phyloP scores from a whole-genome alignment of 495 filamentous ascomycete species.

The Neurospora sp. region DNA sequence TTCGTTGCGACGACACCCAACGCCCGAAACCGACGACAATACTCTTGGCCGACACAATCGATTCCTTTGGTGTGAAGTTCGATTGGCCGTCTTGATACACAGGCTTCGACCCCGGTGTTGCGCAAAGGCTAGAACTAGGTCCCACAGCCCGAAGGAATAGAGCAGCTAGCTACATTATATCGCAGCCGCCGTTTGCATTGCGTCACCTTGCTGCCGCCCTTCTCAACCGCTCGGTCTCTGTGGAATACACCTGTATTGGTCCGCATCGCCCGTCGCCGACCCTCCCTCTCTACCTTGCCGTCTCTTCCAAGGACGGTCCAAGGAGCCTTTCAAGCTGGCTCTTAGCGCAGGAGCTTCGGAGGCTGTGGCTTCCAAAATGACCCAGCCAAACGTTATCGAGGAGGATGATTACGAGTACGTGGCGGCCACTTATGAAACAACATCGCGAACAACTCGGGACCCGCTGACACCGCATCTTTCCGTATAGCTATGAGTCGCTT shows the following conservation, averaged over 20 bases:
- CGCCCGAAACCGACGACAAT: background rate
- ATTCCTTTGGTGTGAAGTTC: background rate
- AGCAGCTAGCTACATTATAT: background rate
- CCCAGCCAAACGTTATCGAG: slow-evolving; percentile 43
- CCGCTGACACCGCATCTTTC: slow-evolving; percentile 1
- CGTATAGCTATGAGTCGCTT: slow-evolving; percentile 45
- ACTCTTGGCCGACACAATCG: background rate
- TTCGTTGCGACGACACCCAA: background rate
- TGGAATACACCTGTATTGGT: background rate
- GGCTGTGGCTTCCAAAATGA: slow-evolving; percentile 47
- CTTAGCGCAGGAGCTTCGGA: slow-evolving; percentile 43
- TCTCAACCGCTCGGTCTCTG: background rate
- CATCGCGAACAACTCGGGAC: background rate
- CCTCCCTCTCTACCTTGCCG: background rate
- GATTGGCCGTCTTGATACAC: background rate
- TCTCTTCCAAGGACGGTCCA: slow-evolving; percentile 1
- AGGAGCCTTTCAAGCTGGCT: slow-evolving; percentile 39
- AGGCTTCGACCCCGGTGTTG: background rate
- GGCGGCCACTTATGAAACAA: background rate
- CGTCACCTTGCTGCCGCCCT: background rate
- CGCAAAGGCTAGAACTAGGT: background rate
- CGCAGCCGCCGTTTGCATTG: background rate
- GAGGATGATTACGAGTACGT: slow-evolving; percentile 50
- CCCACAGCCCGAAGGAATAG: background rate
- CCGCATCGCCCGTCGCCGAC: background rate